Base-by-base conservation (phyloP, 2,329 filamentous ascomycete species). In the Pseudohalonectria lignicola region DNA sequence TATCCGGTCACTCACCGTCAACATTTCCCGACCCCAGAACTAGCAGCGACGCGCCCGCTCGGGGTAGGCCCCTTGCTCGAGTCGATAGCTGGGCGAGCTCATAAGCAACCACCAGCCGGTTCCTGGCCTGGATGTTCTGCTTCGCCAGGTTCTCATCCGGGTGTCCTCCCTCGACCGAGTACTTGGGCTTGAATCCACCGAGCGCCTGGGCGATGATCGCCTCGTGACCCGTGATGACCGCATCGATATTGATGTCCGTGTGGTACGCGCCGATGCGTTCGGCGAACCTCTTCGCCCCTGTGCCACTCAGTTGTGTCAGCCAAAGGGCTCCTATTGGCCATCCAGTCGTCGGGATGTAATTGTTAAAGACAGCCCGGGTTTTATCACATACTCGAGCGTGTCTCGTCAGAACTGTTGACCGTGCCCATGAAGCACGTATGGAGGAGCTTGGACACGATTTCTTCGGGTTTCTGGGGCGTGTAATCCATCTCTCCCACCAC, bases 241-340 rank as follows among this genome's bases (percentile, higher is more conserved):
- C 77, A 48, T 87, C 83, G 42, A 87, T 85, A 47, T 85, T 74
- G 37, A 85, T 63, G 49, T 86, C 72, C 4, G 74, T 64, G 52
- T 90, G 84, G 47, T 85, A 77, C 5, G 72, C 64, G 2, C 82
- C 83, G 34, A 87, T 83, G 6, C 61, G 66, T 9, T 62, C 48
- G 3, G 67, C 55, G 1, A 87, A 63, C 1, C 71, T 63, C 47
- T 71, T 70, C 3, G 83, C 79, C 29, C 83, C 61, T n/a, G n/a
- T n/a, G n/a, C n/a, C n/a, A n/a, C n/a, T n/a, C n/a, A n/a, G n/a
- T n/a, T n/a, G n/a, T n/a, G n/a, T n/a, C n/a, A n/a, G n/a, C n/a
- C n/a, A n/a, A n/a, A n/a, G n/a, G n/a, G n/a, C n/a, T n/a, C n/a
- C n/a, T n/a, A n/a, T n/a, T n/a, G n/a, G n/a, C n/a, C n/a, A n/a